Evolutionary conservation across 2,329 filamentous ascomycete species (phyloP).

Genomic region (Gliomastix tumulicola): DNA sequence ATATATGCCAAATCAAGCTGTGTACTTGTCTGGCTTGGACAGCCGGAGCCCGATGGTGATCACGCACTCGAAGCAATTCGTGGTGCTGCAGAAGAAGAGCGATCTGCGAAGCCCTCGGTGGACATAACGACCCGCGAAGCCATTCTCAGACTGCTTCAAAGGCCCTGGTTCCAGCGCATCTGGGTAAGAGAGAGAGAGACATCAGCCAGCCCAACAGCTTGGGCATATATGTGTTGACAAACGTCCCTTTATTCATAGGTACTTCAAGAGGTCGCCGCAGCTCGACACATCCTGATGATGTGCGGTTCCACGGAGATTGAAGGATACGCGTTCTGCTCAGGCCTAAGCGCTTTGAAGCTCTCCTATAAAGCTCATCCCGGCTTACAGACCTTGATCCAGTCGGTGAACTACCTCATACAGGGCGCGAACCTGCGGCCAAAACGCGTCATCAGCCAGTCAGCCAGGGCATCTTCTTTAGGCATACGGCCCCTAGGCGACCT

Average conservation of each 20-base stretch:
- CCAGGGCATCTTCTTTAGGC: background rate
- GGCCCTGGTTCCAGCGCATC: slow-evolving; percentile 4
- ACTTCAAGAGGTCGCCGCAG: slow-evolving; percentile 7
- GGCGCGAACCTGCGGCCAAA: background rate
- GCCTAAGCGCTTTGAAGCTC: slow-evolving; percentile 1
- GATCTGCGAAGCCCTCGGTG: background rate
- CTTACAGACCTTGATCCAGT: background rate
- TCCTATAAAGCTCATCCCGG: slow-evolving; percentile 1
- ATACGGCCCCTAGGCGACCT: slow-evolving; percentile 1
- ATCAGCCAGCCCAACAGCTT: background rate
- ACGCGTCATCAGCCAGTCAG: background rate
- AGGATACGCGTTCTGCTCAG: slow-evolving; percentile 5
- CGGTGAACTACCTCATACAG: background rate
- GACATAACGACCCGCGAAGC: background rate
- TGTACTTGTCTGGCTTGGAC: slow-evolving; percentile 6
- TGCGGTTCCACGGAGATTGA: slow-evolving; percentile 4
- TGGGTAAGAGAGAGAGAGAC: slow-evolving; percentile 2
- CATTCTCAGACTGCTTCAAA: slow-evolving; percentile 1
- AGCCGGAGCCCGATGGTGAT: slow-evolving; percentile 1
- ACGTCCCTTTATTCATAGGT: slow-evolving; percentile 2
- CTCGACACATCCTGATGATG: slow-evolving; percentile 5
- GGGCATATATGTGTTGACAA: too few species aligned
- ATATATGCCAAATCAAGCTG: slow-evolving; percentile 5
- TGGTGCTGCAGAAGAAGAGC: background rate
- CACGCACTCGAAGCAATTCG: background rate